A percentile compares a stretch with the other conserved stretches of the same genome.
These are phyloP conservation scores for Voacanga thouarsii DNA, from an alignment of 257 asterid genomes.

Conservation along the genomic window DNA sequence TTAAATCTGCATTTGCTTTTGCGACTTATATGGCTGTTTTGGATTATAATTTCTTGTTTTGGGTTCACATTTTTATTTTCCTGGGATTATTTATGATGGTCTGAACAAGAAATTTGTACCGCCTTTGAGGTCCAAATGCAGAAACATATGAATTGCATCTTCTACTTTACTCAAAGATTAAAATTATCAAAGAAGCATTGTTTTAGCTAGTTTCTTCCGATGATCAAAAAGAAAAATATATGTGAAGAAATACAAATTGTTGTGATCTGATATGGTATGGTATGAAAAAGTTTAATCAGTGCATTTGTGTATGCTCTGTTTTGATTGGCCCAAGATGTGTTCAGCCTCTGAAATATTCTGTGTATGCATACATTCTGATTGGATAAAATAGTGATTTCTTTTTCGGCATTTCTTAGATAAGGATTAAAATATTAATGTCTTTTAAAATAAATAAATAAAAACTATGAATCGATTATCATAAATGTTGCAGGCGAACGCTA, in stretches of 20 bases:
- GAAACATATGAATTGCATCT: background rate
- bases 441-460: background rate
- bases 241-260: background rate
- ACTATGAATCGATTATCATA: background rate
- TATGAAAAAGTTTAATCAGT: background rate
- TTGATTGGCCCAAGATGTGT: background rate
- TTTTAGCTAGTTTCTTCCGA: background rate
- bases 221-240: background rate
- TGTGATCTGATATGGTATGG: too few species aligned
- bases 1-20: background rate
- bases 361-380: background rate
- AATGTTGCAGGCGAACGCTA: conserved; percentile 23
- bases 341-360: background rate
- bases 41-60: background rate
- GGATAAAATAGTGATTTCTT: background rate
- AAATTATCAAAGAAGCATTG: background rate
- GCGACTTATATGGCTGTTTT: background rate
- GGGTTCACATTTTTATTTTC: background rate
- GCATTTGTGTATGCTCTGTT: background rate
- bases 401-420: background rate
- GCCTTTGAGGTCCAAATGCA: too few species aligned
- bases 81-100: background rate
- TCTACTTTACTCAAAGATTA: background rate
- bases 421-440: background rate
- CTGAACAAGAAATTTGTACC: background rate